These are phyloP conservation scores for Neoboletus magnificus DNA, from an alignment of 768 basidiomycete genomes.

Conservation along the genomic window DNA sequence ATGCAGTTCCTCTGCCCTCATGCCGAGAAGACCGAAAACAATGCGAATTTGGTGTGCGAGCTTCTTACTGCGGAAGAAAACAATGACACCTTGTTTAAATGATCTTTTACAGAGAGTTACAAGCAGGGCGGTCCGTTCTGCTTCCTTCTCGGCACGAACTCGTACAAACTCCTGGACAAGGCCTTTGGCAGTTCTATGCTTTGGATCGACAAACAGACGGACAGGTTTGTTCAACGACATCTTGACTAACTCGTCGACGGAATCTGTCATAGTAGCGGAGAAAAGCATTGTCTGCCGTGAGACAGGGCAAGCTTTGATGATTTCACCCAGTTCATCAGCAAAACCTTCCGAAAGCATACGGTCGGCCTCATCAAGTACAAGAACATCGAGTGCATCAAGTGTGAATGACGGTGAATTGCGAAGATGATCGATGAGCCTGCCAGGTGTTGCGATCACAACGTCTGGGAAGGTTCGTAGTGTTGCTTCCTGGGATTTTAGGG, in stretches of 20 bases:
- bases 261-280: slow-evolving; percentile 98
- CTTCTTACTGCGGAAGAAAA: slow-evolving; percentile 96
- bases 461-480: slow-evolving; percentile 86
- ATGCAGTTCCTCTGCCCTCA: slow-evolving; percentile 91
- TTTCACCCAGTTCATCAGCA: slow-evolving; percentile 90
- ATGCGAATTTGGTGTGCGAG: slow-evolving; percentile 96
- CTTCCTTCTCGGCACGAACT: slow-evolving; percentile 76
- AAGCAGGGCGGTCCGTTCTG: slow-evolving; percentile 72
- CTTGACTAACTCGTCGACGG: slow-evolving; percentile 87
- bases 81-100: slow-evolving; percentile 78
- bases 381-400: slow-evolving; percentile 86
- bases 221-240: slow-evolving; percentile 93
- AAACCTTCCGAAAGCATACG: slow-evolving; percentile 96
- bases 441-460: slow-evolving; percentile 93
- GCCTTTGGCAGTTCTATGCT: slow-evolving; percentile 79
- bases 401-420: slow-evolving; percentile 93
- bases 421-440: slow-evolving; percentile 95
- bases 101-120: slow-evolving; percentile 83
- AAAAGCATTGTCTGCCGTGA: slow-evolving; percentile 98
- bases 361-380: slow-evolving; percentile 97
- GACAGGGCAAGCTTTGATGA: slow-evolving; percentile 83
- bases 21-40: slow-evolving; percentile 82
- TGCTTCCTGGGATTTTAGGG: slow-evolving; percentile 87
- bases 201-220: slow-evolving; percentile 93
- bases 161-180: slow-evolving; percentile 95